A percentile compares a stretch with the other conserved stretches of the same genome.
phyloP scores from a whole-genome alignment of 2,329 filamentous ascomycete species.

The Trichophyton benhamiae region DNA sequence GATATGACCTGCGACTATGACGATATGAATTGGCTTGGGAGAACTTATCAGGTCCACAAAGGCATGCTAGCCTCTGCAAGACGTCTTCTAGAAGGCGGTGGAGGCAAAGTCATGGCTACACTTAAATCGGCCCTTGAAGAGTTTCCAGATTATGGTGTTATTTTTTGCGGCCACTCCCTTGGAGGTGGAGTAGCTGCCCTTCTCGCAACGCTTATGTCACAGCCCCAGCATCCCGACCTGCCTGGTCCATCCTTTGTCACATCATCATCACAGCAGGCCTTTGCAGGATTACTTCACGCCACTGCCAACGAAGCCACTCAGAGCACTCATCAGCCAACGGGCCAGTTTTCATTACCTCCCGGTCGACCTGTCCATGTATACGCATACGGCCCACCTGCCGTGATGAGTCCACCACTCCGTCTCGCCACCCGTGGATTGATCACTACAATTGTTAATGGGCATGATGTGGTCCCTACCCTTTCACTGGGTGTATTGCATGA shows the following conservation, averaged over 20 bases:
- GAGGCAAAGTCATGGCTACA: conserved; percentile 54
- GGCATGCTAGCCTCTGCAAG: conserved; percentile 60
- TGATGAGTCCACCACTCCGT: conserved; percentile 57
- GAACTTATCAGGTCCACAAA: conserved; percentile 58
- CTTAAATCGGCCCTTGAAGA: conserved; percentile 54
- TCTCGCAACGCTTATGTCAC: conserved; percentile 58
- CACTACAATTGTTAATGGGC: conserved; percentile 60
- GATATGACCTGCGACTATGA: conserved; percentile 61
- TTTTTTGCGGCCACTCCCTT: conserved; percentile 57
- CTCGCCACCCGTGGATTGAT: conserved; percentile 60
- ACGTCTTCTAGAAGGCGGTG: conserved; percentile 54
- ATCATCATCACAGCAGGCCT: conserved; percentile 35
- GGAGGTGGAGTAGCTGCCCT: conserved; percentile 59
- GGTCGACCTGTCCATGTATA: conserved; percentile 66
- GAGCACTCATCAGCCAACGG: conserved; percentile 13
- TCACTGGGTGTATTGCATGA: conserved; percentile 64
- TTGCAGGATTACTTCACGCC: conserved; percentile 24
- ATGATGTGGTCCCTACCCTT: conserved; percentile 61
- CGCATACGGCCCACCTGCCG: conserved; percentile 62
- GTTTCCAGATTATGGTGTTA: conserved; percentile 56
- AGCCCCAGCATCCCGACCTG: conserved; percentile 39
- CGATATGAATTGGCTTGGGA: conserved; percentile 47
- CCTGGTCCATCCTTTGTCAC: conserved; percentile 51
- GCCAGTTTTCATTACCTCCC: conserved; percentile 45
- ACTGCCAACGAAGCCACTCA: not conserved